These are phyloP conservation scores for Lunasporangiospora selenospora DNA, from an alignment of 192 early-diverging fungal genomes.

Conservation along the genomic window DNA sequence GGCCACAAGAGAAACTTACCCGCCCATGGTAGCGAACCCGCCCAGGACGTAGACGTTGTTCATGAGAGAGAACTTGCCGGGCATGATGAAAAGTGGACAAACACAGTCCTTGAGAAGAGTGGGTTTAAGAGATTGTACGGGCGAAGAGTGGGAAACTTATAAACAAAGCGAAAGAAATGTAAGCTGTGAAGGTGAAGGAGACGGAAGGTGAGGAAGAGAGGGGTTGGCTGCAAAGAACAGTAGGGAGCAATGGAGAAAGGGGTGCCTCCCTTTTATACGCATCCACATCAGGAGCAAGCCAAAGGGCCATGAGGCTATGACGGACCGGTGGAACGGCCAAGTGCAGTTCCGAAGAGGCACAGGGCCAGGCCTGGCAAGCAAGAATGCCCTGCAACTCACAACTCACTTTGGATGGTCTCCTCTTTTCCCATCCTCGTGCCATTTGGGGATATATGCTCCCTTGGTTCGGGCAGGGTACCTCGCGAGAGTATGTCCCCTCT, in stretches of 20 bases:
- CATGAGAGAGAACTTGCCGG: constrained; percentile 23
- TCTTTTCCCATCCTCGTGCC: not conserved
- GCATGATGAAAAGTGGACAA: not conserved
- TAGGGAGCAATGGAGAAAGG: not conserved
- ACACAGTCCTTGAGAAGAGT: not conserved
- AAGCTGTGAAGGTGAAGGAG: not conserved
- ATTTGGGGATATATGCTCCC: not conserved
- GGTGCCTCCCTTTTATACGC: constrained; percentile 2
- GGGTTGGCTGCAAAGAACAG: constrained; percentile 18
- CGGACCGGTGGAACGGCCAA: not conserved
- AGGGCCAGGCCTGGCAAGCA: not conserved
- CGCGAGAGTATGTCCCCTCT: too few species aligned
- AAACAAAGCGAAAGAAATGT: not conserved
- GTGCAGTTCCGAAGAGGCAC: not conserved
- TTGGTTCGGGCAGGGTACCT: too few species aligned
- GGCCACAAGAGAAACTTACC: constrained; percentile 23
- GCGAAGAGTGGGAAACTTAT: not conserved
- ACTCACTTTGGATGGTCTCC: not conserved
- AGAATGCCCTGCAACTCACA: too few species aligned
- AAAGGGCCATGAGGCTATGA: not conserved
- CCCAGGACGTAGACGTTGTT: constrained; percentile 51
- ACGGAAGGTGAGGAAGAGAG: not conserved
- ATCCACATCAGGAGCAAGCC: too few species aligned
- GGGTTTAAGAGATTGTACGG: constrained; percentile 4
- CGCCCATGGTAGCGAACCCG: constrained; percentile 58